phyloP scores from a whole-genome alignment of 225 moss, liverwort and hornwort species.

The Bryoerythrophyllum caledonicum region DNA sequence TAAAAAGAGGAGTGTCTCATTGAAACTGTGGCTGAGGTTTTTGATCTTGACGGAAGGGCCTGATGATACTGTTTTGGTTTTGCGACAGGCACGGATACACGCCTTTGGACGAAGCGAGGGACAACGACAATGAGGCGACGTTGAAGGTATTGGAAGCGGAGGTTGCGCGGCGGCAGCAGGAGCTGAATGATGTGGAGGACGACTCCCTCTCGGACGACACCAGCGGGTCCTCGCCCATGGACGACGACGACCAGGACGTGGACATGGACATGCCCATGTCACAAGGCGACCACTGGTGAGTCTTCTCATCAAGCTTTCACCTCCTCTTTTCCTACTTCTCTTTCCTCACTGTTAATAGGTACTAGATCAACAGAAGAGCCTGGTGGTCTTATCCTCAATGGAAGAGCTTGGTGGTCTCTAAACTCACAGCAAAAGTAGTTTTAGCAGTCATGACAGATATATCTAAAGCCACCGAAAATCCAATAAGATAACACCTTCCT shows the following conservation, averaged over 20 bases:
- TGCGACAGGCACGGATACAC: constrained; percentile 68
- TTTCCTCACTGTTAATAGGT: too few species aligned
- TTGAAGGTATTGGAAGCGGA: constrained; percentile 73
- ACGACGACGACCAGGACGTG: constrained; percentile 33
- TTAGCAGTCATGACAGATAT: too few species aligned
- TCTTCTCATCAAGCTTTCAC: not conserved
- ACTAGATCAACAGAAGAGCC: too few species aligned
- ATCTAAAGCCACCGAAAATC: too few species aligned
- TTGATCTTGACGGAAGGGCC: not conserved
- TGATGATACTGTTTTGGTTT: not conserved
- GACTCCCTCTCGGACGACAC: constrained; percentile 25
- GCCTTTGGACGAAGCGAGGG: constrained; percentile 69
- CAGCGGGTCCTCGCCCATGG: constrained; percentile 42
- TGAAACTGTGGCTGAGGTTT: not conserved
- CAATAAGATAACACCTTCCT: too few species aligned
- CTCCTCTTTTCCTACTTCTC: too few species aligned
- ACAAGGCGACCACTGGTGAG: constrained; percentile 35
- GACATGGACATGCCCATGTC: constrained; percentile 36
- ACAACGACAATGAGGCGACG: constrained; percentile 61
- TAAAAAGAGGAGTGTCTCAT: too few species aligned
- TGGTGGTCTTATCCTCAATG: too few species aligned
- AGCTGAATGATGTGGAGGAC: constrained; percentile 35
- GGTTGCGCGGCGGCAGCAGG: constrained; percentile 49
- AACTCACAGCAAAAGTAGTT: too few species aligned
- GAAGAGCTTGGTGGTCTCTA: too few species aligned